phyloP scores from a whole-genome alignment of 2,329 filamentous ascomycete species.

The Stagonosporopsis rhizophila region DNA sequence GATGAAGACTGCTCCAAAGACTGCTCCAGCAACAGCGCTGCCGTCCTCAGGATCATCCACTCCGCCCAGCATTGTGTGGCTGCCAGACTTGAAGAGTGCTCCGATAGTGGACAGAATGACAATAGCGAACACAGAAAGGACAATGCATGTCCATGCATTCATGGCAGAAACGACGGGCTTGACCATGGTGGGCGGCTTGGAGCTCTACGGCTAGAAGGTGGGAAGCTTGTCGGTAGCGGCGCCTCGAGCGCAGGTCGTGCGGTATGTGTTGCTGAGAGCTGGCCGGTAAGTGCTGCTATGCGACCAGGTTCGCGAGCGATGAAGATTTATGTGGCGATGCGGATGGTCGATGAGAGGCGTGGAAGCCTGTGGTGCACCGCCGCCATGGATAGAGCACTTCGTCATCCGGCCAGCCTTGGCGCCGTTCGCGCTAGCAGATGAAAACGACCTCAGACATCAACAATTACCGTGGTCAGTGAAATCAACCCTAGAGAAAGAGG shows the following conservation, averaged over 20 bases:
- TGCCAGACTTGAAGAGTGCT: constrained; percentile 74
- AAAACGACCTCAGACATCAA: not conserved
- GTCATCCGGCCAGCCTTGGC: constrained; percentile 9
- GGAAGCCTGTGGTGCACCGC: constrained; percentile 11
- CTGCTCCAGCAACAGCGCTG: constrained; percentile 78
- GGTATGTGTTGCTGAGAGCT: not conserved
- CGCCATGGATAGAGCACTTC: constrained; percentile 9
- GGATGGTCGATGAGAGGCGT: constrained; percentile 8
- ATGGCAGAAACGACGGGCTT: constrained; percentile 92
- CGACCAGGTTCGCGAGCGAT: constrained; percentile 5
- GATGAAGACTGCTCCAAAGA: constrained; percentile 87
- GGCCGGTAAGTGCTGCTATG: not conserved
- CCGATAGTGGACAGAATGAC: constrained; percentile 71
- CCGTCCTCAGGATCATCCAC: constrained; percentile 74
- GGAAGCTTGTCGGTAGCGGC: constrained; percentile 21
- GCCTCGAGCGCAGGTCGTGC: constrained; percentile 8
- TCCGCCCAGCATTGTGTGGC: constrained; percentile 84
- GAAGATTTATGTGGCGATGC: not conserved
- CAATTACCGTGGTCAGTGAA: not conserved
- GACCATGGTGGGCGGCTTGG: constrained; percentile 71
- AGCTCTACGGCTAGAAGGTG: constrained; percentile 19
- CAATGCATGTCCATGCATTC: constrained; percentile 91
- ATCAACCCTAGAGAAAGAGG: not conserved
- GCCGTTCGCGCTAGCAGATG: not conserved
- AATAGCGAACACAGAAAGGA: constrained; percentile 70